Evolutionary conservation across 306 rosid genomes (phyloP), one percentile per base, ranked within the genome.

Genomic region (Morella rubra): DNA sequence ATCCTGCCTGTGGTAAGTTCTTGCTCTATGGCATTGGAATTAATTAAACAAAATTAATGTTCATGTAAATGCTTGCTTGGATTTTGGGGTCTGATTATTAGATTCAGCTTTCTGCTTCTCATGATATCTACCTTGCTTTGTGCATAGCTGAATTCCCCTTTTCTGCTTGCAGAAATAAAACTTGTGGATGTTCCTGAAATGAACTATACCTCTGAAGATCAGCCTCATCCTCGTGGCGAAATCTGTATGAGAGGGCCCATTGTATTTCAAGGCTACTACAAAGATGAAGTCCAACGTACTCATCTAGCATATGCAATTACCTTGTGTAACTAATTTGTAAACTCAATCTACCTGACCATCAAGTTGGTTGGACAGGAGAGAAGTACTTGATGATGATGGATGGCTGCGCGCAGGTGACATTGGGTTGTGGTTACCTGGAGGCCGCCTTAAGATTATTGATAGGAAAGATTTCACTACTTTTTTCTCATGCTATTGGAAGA

Each of bases 371-470:
- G 45, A 74, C 90, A 96, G 99, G 96, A 96, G 97, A 79, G 99
- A 92, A 80, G 89, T 90, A 54, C 55, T 93, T 44, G 99, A 96
- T 51, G 88, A 89, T 79, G 98, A 93, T 37, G 98, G 98, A 64
- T 96, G 99, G 99, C 90, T 96, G 80, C 98, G 91, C 74, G 92
- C 99, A 0, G 98, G 99, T 81, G 99, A 96, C 82, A 92, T 92
- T 76, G 99, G 99, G 72, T 74, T 80, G 61, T 92, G 97, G 99
- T 70, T 89, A 60, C 86, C 93, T 73, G 98, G 97, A 53, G 99
- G 99, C 81, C 97, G 98, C 44, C 91, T 96, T 67, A 92, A 88
- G 89, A 96, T 92, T 76, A 91, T 96, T 82, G 99, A 96, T 81
- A 89, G 99, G 99, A 90, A 81, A 88, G 75, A 77, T 80, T 37